Percentiles rank a stretch among this genome's conserved stretches.
Evolutionary conservation across 2,329 filamentous ascomycete species (phyloP).

Genomic region (Colletotrichum karsti): DNA sequence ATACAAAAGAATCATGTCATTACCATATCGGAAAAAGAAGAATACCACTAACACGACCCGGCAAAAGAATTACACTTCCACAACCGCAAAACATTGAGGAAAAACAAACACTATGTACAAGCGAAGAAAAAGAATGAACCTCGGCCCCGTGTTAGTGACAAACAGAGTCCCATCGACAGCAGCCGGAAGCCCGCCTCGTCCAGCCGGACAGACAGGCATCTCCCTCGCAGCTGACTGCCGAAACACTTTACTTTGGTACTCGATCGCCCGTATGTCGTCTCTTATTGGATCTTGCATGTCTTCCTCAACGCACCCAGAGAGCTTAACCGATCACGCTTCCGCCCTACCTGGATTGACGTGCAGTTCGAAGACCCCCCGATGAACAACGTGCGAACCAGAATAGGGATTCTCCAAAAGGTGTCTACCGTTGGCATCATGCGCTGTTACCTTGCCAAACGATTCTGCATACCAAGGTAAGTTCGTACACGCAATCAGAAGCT

Average conservation of each 20-base stretch:
- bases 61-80: too few species aligned
- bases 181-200: not conserved
- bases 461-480: not conserved
- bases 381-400: not conserved
- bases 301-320: not conserved
- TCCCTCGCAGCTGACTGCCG: conserved; percentile 2
- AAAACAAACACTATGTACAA: not conserved
- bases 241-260: not conserved
- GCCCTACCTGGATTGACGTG: not conserved
- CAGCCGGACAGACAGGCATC: not conserved
- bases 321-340: too few species aligned
- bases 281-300: not conserved
- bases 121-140: too few species aligned
- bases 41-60: not conserved
- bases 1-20: too few species aligned
- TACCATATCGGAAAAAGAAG: too few species aligned
- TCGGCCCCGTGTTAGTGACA: not conserved
- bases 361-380: not conserved
- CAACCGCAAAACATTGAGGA: too few species aligned
- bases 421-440: not conserved
- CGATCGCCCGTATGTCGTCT: conserved; percentile 4
- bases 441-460: not conserved
- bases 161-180: conserved; percentile 18
- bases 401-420: not conserved
- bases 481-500: not conserved